Evolutionary conservation across 441 rosid genomes (phyloP).

Genomic region (Gossypium lobatum): DNA sequence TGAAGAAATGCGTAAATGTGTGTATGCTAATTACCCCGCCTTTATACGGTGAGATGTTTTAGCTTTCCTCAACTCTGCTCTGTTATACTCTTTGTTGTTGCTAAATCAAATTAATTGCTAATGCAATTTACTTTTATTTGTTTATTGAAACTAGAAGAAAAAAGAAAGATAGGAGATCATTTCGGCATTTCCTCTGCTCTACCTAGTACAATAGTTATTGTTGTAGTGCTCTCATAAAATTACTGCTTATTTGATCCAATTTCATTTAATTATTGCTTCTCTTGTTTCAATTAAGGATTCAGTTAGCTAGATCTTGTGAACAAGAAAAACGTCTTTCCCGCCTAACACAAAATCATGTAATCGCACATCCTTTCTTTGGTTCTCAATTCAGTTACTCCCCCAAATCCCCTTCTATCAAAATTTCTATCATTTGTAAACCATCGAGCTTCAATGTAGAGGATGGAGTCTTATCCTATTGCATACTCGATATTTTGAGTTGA

Average conservation of each 20-base stretch:
- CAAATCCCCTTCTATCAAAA: background rate
- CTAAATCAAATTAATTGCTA: background rate
- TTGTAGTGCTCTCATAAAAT: background rate
- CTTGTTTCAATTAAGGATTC: background rate
- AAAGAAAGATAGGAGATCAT: background rate
- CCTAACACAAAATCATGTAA: background rate
- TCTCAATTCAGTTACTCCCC: background rate
- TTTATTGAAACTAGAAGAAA: background rate
- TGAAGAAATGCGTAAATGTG: conserved; percentile 97
- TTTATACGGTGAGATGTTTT: conserved; percentile 64
- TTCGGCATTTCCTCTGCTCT: background rate
- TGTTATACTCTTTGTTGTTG: background rate
- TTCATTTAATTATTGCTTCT: background rate
- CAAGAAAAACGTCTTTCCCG: background rate
- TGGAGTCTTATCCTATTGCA: background rate
- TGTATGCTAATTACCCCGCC: conserved; percentile 92
- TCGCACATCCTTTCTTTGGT: background rate
- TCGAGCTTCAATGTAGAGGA: background rate
- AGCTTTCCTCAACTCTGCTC: background rate
- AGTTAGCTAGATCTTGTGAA: background rate
- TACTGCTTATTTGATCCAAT: background rate
- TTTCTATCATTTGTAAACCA: background rate
- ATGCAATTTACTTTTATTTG: background rate
- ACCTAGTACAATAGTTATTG: background rate
- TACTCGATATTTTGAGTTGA: background rate